Base-by-base conservation (phyloP, 139 green algal species). In the Asterochloris sp. region DNA sequence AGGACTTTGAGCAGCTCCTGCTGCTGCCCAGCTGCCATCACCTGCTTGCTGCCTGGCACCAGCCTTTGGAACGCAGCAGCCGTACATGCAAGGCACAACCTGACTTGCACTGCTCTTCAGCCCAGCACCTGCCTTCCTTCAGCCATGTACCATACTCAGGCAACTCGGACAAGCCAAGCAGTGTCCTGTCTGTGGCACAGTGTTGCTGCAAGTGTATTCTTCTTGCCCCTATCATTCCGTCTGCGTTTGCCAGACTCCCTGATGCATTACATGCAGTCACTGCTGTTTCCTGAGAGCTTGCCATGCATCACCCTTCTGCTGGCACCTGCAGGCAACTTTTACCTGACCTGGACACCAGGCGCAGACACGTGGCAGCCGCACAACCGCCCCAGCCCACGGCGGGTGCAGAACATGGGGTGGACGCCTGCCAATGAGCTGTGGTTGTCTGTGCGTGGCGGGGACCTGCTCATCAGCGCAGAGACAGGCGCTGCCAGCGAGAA, bases 321-420 rank as follows among this genome's bases (percentile, higher is more conserved):
- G 19, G 9, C 21, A 21, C n/a, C 15, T 76, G 74, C 60, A 80
- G 78, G 97, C 76, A 99, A 99, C 94, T 99, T 99, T 88, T 99
- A 94, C 91, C 96, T 99, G 91, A 99, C 97, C 38, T 99, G 97
- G 97, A 79, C 89, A 26, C 92, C 95, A 12, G 96, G 96, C 13
- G 92, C 98, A 84, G 92, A 88, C 12, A 97, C 91, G 86, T 99
- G 96, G 96, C 77, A 90, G 89, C 96, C 96, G 12, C 96, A 98
- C 93, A 99, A 98, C 92, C 90, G 97, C 28, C 83, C 83, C 71
- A 73, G 62, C 16, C 90, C 92, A n/a, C 89, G 97, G 28, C 92
- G 97, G 27, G 87, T 99, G 47, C 97, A 98, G 82, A 97, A 96
- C 91, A 99, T 99, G 96, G 96, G 96, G 24, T 99, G 91, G 88